Base-by-base conservation (phyloP, 1,139 yeast genomes). In the Nakaseomyces nivariensis region DNA sequence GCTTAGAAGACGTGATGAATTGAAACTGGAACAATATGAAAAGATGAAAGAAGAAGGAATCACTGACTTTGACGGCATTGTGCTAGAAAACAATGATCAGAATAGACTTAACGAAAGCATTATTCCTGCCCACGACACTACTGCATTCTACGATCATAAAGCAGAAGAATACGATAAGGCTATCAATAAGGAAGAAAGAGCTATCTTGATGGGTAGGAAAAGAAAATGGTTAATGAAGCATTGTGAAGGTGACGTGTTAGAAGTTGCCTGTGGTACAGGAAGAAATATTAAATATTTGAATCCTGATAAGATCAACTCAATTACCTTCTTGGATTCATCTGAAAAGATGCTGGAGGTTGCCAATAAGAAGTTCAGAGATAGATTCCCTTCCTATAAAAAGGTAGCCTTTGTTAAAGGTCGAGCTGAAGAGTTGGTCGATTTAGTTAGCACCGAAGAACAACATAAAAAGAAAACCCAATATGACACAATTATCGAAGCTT, bases 231-330 rank as follows among this genome's bases (percentile, higher is more conserved):
- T 88, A 46, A 85, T 86, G 88, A 77, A 75, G 46, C 85, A 87
- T 54, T 77, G 85, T 48, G 69, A 72, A 52, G 97, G 97, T 31
- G 96, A 89, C 63, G 97, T 89, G 1, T 71, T 92, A 52, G 98
- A 94, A 67, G 92, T 90, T 17, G 85, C 97, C 0, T 87, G 96
- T 63, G 98, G 98, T 50, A 92, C 98, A 0, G 98, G 98, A 4
- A 77, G 98, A 66, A 92, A 92, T 63, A 76, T 90, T 53, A 81
- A 85, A 46, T 89, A 84, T 64, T 70, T 89, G 57, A 74, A 81
- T 50, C 77, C 83, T 27, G 74, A 76, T 2, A 65, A 72, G 27
- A 72, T 90, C 43, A 74, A 76, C 43, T 84, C 96, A 0, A 76
- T 87, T 37, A 92, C 97, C 0, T 88, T 86, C 60, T 69, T 90